These are phyloP conservation scores for Neoscytalidium dimidiatum DNA, from an alignment of 2,329 filamentous ascomycete species.

Conservation along the genomic window DNA sequence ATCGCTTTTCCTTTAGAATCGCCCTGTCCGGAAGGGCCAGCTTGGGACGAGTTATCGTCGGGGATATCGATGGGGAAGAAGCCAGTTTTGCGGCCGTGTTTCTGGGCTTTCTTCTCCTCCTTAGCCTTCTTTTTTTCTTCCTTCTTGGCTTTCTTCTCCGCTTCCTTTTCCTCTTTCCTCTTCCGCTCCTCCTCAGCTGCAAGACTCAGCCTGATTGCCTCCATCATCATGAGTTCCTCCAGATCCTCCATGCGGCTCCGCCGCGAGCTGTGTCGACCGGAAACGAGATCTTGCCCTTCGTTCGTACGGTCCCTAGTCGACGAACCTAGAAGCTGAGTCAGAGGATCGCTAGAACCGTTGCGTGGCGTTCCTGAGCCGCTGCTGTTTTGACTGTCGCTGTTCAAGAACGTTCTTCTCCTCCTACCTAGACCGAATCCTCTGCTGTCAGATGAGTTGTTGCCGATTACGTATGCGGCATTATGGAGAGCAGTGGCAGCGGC, in stretches of 20 bases:
- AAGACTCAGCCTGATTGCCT: conserved; percentile 89
- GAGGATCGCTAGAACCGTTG: conserved; percentile 33
- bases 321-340: conserved; percentile 26
- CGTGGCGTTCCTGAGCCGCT: conserved; percentile 49
- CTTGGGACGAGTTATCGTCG: conserved; percentile 37
- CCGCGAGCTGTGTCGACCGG: conserved; percentile 53
- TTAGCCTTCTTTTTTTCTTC: conserved; percentile 74
- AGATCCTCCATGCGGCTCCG: conserved; percentile 75
- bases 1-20: conserved; percentile 52
- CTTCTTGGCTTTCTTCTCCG: conserved; percentile 80
- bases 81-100: conserved; percentile 65
- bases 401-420: conserved; percentile 54
- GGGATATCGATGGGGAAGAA: conserved; percentile 39
- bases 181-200: conserved; percentile 92
- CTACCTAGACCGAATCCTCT: conserved; percentile 53
- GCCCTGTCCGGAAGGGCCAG: conserved; percentile 55
- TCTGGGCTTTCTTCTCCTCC: conserved; percentile 66
- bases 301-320: conserved; percentile 29
- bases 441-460: conserved; percentile 49
- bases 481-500: conserved; percentile 93
- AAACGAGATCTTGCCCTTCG: conserved; percentile 40
- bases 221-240: conserved; percentile 98
- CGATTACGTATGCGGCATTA: conserved; percentile 90
- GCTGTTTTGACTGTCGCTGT: conserved; percentile 46
- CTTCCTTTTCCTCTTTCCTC: conserved; percentile 78